phyloP scores from a whole-genome alignment of 768 basidiomycete species.

The Podaxis sp. region DNA sequence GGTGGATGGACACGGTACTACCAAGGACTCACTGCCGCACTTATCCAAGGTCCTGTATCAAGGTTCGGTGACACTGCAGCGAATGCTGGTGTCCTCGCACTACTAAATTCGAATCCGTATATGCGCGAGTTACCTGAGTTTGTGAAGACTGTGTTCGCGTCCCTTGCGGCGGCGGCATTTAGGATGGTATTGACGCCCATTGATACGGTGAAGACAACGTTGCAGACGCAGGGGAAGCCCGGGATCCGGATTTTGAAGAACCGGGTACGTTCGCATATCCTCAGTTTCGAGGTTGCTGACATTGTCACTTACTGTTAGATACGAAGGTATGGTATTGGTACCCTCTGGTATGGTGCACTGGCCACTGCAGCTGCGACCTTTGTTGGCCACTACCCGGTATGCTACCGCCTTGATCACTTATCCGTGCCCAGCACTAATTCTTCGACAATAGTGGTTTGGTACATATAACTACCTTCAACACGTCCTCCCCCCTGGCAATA shows the following conservation, averaged over 20 bases:
- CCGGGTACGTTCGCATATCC: constrained; percentile 40
- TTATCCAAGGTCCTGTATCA: constrained; percentile 78
- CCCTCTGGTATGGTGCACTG: constrained; percentile 86
- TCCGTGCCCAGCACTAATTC: not conserved
- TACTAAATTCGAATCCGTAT: constrained; percentile 73
- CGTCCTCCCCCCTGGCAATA: constrained; percentile 53
- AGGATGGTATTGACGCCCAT: constrained; percentile 91
- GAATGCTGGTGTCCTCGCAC: constrained; percentile 86
- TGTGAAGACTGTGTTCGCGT: constrained; percentile 78
- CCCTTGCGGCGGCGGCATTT: constrained; percentile 75
- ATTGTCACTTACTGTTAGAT: constrained; percentile 37
- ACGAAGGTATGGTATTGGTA: constrained; percentile 67
- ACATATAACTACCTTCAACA: constrained; percentile 80
- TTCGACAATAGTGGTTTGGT: constrained; percentile 59
- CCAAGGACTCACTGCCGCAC: constrained; percentile 80
- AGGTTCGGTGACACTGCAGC: constrained; percentile 96
- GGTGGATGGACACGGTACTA: constrained; percentile 86
- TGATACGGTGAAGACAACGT: constrained; percentile 92
- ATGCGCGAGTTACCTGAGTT: constrained; percentile 57
- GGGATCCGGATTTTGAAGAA: constrained; percentile 64
- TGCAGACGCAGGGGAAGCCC: constrained; percentile 83
- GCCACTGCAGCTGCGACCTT: constrained; percentile 94
- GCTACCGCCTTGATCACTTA: constrained; percentile 16
- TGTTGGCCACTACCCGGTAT: constrained; percentile 84
- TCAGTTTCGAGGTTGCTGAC: not conserved